Base-by-base conservation (phyloP, 208 protist genomes). In the Trypanosoma conorhini region DNA sequence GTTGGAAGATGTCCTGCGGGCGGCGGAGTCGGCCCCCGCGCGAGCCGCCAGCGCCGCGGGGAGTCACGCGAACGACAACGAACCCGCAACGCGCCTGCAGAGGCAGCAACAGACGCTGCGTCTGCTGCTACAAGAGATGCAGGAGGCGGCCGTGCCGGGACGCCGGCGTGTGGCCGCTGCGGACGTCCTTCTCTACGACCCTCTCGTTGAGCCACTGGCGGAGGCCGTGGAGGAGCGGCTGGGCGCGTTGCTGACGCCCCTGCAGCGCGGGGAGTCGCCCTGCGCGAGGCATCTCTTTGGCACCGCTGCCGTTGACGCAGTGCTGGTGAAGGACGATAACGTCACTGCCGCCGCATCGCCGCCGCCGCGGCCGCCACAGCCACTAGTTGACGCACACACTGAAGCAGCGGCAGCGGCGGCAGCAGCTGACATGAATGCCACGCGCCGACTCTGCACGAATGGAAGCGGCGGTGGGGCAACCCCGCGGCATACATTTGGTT, bases 401-500 rank as follows among this genome's bases (percentile, higher is more conserved):
- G 28, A 35, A 56, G 46, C 4, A 24, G 28, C 10, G 12, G 30
- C 22, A 28, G 19, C 42, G 17, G 22, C 38, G 42, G 9, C 22
- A 61, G 30, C 28, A 61, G 56, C 17, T n/a, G 19, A 21, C 42
- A 31, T 3, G n/a, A 50, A 21, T 15, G 21, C 42, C 22, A 42
- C 40, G 33, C 60, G 35, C 19, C 38, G 30, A 19, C 7, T 48
- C 5, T n/a, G n/a, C 60, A 33, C 54, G 62, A 26, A 66, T 28
- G 48, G 13, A 42, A 5, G n/a, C 13, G 22, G 5, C n/a, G n/a
- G 3, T 26, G 31, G 30, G 1, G 5, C 35, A 61, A 55, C 22
- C 19, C 42, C 42, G 17, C 58, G 58, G 0, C 70, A 75, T 35
- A 67, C 62, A 31, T 67, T 75, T 63, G 70, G 70, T 17, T 55